Evolutionary conservation across 176 grass and related monocot species (phyloP), one percentile per base, ranked within the genome.

Genomic region (Zea luxurians): DNA sequence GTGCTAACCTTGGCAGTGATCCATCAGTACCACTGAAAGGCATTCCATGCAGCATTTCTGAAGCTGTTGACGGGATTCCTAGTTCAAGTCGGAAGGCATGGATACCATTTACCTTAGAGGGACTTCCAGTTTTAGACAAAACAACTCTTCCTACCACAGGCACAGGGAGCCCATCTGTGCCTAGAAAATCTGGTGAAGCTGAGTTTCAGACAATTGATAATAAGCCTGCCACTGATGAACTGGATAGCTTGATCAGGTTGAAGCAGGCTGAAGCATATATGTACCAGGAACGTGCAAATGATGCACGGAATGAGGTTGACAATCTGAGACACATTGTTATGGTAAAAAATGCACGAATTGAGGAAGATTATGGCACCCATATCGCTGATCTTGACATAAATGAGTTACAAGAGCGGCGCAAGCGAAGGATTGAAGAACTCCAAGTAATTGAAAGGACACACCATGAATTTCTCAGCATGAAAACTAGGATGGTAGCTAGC

Each of bases 221-320:
- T 74, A 98, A 92, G 67, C 80, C 89, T 57, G 67, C 58, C 54
- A n/a, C 48, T 76, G 91, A 98, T 81, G 96, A 92, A 78, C 81
- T 98, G 21, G 96, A 98, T 53, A 85, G 78, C 27, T 45, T 98
- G 60, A 75, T 98, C 52, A 94, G 85, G 40, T 88, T 98, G 74
- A 98, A 98, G 71, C 87, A 94, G 55, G 96, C 96, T 45, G 96
- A 98, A 83, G 83, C 96, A 10, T 85, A 87, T 70, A 85, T 98
- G 92, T 98, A 94, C 78, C 96, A 98, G 80, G 88, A 98, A 83
- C 87, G 81, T 80, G 90, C 92, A 27, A 85, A 98, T 78, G 92
- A 89, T 78, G 96, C 92, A 68, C 82, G 66, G 5, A 94, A 82
- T 78, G 92, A 94, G 77, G 81, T 86, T 1, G 87, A 92, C 58